Base-by-base conservation (phyloP, 768 basidiomycete species). In the Rhodotorula taiwanensis region DNA sequence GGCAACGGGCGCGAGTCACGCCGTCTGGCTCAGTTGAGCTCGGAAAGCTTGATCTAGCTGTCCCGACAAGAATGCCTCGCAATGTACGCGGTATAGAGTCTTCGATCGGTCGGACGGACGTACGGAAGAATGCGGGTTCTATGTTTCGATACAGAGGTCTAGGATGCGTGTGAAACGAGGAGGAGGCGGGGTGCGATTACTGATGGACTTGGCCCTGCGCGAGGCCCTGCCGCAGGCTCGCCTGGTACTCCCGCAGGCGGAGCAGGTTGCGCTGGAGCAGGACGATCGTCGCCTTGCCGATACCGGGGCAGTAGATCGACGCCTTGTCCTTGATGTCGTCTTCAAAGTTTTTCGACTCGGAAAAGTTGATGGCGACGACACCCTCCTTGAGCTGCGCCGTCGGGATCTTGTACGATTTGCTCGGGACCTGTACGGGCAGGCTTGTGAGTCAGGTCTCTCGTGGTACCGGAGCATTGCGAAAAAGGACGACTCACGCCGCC, bases 251-350 rank as follows among this genome's bases (percentile, higher is more conserved):
- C 25, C 44, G 44, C n/a, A 70, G 45, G 1, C 64, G 10, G 18
- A 70, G 27, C 87, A 99, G 74, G 75, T 99, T 99, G 51, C 94
- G 83, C 72, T 95, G 81, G n/a, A 99, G 81, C 89, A 99, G 94
- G 73, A 93, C 79, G 69, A 97, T 95, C 3, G 95, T 99, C 60
- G 95, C 88, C 78, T 94, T 95, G 25, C 95, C 95, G n/a, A 99
- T 90, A 9, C 89, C 86, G 14, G 94, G 92, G 67, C 98, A 81
- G 76, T 97, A 97, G 62, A 99, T 79, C 20, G 91, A 90, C 16
- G 92, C 93, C 82, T 92, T 90, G 25, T 94, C 90, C 64, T 90
- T 81, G 25, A 99, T 86, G 72, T 94, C 87, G 66, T 83, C 83
- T 74, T 94, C 91, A 72, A 98, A 99, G 75, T 99, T 99, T 80